phyloP scores from a whole-genome alignment of 768 basidiomycete species.

The Trametes meyenii region DNA sequence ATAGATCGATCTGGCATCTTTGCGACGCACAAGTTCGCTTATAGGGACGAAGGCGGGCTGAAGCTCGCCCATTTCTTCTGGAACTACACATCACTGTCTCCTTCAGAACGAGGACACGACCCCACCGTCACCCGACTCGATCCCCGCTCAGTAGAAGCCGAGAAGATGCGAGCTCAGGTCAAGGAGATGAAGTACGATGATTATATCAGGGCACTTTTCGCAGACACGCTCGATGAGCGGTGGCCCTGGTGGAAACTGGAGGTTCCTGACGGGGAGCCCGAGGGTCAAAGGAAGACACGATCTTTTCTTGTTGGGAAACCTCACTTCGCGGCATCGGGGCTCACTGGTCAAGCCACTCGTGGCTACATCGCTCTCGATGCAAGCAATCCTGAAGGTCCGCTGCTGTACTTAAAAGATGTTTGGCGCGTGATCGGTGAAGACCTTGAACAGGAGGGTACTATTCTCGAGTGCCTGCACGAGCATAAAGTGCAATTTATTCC shows the following conservation, averaged over 20 bases:
- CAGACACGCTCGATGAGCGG: neutral
- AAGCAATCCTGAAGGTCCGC: neutral
- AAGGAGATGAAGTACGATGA: neutral
- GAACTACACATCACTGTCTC: neutral
- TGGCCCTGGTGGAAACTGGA: neutral
- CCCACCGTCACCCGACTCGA: too few relatives aligned
- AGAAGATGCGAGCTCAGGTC: too few relatives aligned
- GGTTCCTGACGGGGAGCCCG: neutral
- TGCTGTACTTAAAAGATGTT: conserved; percentile 8
- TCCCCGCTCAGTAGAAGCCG: too few relatives aligned
- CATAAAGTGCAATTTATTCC: neutral
- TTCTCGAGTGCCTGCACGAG: neutral
- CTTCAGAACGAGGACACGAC: too few relatives aligned
- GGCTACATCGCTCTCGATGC: conserved; percentile 1
- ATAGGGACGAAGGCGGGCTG: neutral
- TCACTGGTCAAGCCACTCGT: neutral
- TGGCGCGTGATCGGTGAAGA: conserved; percentile 5
- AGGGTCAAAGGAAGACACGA: neutral
- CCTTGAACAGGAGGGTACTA: conserved; percentile 3
- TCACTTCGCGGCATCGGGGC: conserved; percentile 30
- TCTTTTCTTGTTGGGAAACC: conserved; percentile 6
- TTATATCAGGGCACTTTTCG: neutral
- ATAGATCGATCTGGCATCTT: conserved; percentile 4
- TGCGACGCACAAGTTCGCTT: conserved; percentile 10
- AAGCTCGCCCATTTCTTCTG: conserved; percentile 7